These are phyloP conservation scores for Epichloe elymi DNA, from an alignment of 2,329 filamentous ascomycete species.

Conservation along the genomic window DNA sequence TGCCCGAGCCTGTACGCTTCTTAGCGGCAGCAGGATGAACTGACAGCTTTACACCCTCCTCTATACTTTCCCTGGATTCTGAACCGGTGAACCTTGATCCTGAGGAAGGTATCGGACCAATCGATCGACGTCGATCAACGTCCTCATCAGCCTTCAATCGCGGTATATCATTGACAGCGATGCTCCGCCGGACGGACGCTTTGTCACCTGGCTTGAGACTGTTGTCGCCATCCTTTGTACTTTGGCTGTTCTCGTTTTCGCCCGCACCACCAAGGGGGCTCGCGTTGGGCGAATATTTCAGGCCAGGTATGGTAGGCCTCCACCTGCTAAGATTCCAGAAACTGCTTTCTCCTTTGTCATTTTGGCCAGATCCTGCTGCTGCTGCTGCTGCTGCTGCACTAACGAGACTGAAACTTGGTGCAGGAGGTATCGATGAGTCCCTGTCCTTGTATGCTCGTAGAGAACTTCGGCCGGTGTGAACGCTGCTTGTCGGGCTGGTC, in stretches of 20 bases:
- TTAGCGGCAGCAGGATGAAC: slow-evolving; percentile 8
- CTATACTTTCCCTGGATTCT: slow-evolving; percentile 10
- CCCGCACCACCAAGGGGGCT: slow-evolving; percentile 11
- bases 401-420: slow-evolving; percentile 41
- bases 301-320: slow-evolving; percentile 27
- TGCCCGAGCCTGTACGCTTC: slow-evolving; percentile 21
- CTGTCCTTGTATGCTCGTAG: slow-evolving; percentile 12
- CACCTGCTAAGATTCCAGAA: slow-evolving; percentile 48
- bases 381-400: slow-evolving; percentile 17
- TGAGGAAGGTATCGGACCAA: slow-evolving; percentile 12
- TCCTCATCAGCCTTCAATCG: slow-evolving; percentile 14
- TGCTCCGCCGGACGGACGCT: slow-evolving; percentile 17
- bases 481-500: slow-evolving; percentile 27
- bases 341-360: slow-evolving; percentile 28
- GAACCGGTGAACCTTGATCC: slow-evolving; percentile 11
- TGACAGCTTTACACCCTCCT: slow-evolving; percentile 5
- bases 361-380: slow-evolving; percentile 22
- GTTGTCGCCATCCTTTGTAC: slow-evolving; percentile 15
- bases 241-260: slow-evolving; percentile 2
- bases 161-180: slow-evolving; percentile 17
- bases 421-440: slow-evolving; percentile 28
- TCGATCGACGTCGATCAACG: slow-evolving; percentile 17
- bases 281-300: slow-evolving; percentile 17
- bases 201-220: slow-evolving; percentile 21
- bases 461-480: slow-evolving; percentile 15